phyloP scores from a whole-genome alignment of 768 basidiomycete species.

The Gloeophyllum trabeum region DNA sequence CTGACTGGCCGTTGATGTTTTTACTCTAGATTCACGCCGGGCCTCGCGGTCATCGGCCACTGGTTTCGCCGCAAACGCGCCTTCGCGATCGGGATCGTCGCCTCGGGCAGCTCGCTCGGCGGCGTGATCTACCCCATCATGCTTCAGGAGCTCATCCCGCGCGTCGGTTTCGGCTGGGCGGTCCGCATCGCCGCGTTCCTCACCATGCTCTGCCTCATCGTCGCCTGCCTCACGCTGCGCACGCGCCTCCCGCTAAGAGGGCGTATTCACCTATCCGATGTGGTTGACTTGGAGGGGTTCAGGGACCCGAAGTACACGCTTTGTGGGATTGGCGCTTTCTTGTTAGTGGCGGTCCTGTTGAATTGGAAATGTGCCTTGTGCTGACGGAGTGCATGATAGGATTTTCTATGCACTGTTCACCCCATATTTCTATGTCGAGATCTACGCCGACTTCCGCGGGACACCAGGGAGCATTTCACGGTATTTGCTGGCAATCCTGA shows the following conservation, averaged over 20 bases:
- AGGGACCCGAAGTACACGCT: conserved; percentile 12
- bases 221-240: conserved; percentile 16
- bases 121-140: conserved; percentile 44
- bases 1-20: no score
- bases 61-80: conserved; percentile 23
- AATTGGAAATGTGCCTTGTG: no score
- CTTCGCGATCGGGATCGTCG: conserved; percentile 24
- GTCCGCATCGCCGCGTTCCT: conserved; percentile 19
- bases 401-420: conserved; percentile 21
- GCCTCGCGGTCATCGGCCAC: conserved; percentile 20
- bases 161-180: conserved; percentile 19
- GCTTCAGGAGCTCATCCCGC: conserved; percentile 29
- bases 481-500: conserved; percentile 20
- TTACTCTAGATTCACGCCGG: conserved; percentile 18
- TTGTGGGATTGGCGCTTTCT: conserved; percentile 10
- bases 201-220: conserved; percentile 13
- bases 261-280: conserved; percentile 10
- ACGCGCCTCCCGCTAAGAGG: conserved; percentile 15
- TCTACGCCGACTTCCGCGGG: conserved; percentile 15
- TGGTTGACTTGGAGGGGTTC: conserved; percentile 17
- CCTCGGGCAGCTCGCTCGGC: conserved; percentile 29
- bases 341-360: conserved; percentile 12
- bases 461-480: conserved; percentile 11
- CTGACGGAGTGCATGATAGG: no score
- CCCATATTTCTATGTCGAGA: conserved; percentile 23